Conservation (phyloP, 192 early-diverging fungal species). For the Linnemannia schmuckeri region DNA sequence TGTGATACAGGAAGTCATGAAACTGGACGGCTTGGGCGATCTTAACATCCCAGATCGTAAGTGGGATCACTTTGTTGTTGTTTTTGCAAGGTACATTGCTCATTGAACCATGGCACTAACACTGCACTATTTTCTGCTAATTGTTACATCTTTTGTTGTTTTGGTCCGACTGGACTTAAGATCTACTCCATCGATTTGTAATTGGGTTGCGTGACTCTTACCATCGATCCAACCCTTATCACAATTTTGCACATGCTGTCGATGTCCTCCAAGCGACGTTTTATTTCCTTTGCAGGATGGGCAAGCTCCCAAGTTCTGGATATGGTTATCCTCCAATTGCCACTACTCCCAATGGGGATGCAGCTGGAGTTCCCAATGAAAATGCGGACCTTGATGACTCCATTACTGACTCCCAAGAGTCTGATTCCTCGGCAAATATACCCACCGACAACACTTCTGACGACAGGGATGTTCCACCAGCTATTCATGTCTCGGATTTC, state of each 20-base stretch:
- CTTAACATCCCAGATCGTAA: conserved; percentile 69
- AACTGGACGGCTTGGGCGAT: conserved; percentile 66
- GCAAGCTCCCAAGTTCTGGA: conserved; percentile 58
- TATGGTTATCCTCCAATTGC: conserved; percentile 27
- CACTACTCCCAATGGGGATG: background rate
- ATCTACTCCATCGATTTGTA: conserved; percentile 65
- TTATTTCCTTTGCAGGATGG: conserved; percentile 81
- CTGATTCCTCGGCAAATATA: conserved; percentile 33
- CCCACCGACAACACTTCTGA: conserved; percentile 43
- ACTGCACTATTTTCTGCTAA: background rate
- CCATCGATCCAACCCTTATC: conserved; percentile 85
- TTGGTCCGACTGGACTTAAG: conserved; percentile 32
- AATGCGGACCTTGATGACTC: background rate
- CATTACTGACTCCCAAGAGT: background rate
- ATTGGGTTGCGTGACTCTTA: conserved; percentile 68
- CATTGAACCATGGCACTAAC: background rate
- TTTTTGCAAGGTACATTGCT: background rate
- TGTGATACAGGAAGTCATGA: conserved; percentile 77
- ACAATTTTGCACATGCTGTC: conserved; percentile 95
- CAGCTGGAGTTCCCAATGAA: background rate
- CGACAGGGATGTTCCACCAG: background rate
- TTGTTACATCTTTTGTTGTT: background rate
- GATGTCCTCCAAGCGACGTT: conserved; percentile 94
- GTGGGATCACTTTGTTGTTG: background rate
- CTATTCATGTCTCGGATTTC: conserved; percentile 63